Evolutionary conservation across 2,329 filamentous ascomycete genomes (phyloP).

Genomic region (Polychaeton citri): DNA sequence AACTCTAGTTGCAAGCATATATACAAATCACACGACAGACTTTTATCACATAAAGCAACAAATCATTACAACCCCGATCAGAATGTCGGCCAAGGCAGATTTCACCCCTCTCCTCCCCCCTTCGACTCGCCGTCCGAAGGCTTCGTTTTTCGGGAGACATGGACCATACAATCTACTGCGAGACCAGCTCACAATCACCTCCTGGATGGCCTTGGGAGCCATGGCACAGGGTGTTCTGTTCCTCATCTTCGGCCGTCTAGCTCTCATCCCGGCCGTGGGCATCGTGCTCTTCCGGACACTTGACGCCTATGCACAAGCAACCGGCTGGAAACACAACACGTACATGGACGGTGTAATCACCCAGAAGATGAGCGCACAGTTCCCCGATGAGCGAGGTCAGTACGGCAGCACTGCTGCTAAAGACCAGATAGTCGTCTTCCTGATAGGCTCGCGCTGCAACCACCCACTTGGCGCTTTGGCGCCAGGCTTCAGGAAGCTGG

Average conservation of each 20-base stretch:
- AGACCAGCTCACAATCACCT: constrained; percentile 25
- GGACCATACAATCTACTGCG: constrained; percentile 17
- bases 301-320: constrained; percentile 22
- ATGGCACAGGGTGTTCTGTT: constrained; percentile 25
- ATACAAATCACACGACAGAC: background rate
- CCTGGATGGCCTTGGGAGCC: constrained; percentile 29
- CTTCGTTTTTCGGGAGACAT: constrained; percentile 6
- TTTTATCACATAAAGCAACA: background rate
- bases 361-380: constrained; percentile 24
- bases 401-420: constrained; percentile 18
- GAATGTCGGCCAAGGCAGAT: background rate
- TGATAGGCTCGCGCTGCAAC: constrained; percentile 23
- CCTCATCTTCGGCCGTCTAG: constrained; percentile 20
- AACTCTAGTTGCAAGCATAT: too few relatives aligned
- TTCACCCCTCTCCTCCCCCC: constrained; percentile 8
- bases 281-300: constrained; percentile 22
- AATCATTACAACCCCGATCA: background rate
- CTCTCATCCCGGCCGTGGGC: constrained; percentile 21
- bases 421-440: constrained; percentile 23
- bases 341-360: constrained; percentile 23
- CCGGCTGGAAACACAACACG: constrained; percentile 23
- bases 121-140: constrained; percentile 4
- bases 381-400: constrained; percentile 23
- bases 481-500: constrained; percentile 31
- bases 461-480: constrained; percentile 36